phyloP scores from a whole-genome alignment of 2,329 filamentous ascomycete genomes.

The Xylaria digitata region DNA sequence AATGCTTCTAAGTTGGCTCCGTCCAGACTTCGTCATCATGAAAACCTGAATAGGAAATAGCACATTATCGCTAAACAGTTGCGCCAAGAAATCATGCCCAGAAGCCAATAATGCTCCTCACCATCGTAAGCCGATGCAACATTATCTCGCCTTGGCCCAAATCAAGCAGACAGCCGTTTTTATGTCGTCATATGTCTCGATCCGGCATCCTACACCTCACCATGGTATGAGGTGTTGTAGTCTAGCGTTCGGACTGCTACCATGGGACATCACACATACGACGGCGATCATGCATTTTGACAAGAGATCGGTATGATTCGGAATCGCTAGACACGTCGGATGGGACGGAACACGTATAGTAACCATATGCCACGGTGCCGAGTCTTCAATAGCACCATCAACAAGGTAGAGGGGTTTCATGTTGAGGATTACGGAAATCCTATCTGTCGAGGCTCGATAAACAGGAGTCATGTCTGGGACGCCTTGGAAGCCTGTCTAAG shows the following conservation, averaged over 20 bases:
- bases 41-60: neutral
- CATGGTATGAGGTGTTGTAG: conserved; percentile 1
- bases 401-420: conserved; percentile 25
- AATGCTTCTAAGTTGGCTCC: no score
- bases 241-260: neutral
- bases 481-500: no score
- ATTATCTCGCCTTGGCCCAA: conserved; percentile 9
- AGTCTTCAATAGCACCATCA: conserved; percentile 11
- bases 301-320: neutral
- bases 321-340: neutral
- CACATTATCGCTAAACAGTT: neutral
- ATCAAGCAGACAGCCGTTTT: conserved; percentile 1
- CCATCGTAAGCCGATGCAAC: conserved; percentile 19
- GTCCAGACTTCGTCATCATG: neutral
- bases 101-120: conserved; percentile 7
- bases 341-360: conserved; percentile 6
- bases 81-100: conserved; percentile 4
- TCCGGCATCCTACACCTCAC: conserved; percentile 3
- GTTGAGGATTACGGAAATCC: conserved; percentile 12
- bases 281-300: neutral
- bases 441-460: conserved; percentile 8
- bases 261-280: neutral
- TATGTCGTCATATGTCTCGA: conserved; percentile 28
- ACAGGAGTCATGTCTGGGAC: conserved; percentile 1
- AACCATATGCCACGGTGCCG: neutral